Evolutionary conservation across 1,284 basidiomycete genomes (phyloP).

Genomic region (Calocybe gambosa): DNA sequence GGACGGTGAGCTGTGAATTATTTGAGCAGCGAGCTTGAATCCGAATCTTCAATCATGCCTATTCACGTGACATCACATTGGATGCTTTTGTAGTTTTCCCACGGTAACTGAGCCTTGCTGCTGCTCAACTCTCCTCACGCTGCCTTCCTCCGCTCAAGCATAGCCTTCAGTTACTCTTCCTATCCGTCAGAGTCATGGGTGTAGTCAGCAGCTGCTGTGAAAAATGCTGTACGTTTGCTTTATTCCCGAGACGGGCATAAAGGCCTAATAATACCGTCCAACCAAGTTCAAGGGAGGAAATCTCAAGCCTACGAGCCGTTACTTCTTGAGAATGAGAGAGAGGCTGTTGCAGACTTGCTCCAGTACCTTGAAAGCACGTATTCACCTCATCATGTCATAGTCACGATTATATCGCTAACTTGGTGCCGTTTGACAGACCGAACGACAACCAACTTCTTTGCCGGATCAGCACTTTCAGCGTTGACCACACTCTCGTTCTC

Average conservation of each 20-base stretch:
- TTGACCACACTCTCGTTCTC: constrained; percentile 97
- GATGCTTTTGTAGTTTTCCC: constrained; percentile 11
- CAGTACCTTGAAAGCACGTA: constrained; percentile 94
- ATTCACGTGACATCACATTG: constrained; percentile 4
- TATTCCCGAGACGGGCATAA: constrained; percentile 9
- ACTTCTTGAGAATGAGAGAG: constrained; percentile 94
- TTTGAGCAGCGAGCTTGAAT: neutral
- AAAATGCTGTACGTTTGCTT: constrained; percentile 56
- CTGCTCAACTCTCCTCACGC: constrained; percentile 15
- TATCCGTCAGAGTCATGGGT: constrained; percentile 31
- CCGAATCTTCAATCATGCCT: neutral
- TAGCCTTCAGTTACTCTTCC: constrained; percentile 11
- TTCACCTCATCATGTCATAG: constrained; percentile 1
- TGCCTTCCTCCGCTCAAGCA: constrained; percentile 12
- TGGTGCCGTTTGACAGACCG: constrained; percentile 56
- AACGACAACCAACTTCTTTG: constrained; percentile 94
- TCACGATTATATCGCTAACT: constrained; percentile 8
- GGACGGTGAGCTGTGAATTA: too few relatives aligned
- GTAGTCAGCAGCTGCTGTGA: constrained; percentile 71
- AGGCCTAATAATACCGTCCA: constrained; percentile 15
- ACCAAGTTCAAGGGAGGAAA: constrained; percentile 65
- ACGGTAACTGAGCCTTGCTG: constrained; percentile 13
- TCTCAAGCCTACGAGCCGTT: constrained; percentile 90
- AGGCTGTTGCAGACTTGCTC: constrained; percentile 95
- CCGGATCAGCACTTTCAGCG: constrained; percentile 86